A percentile compares a stretch with the other conserved stretches of the same genome.
These are phyloP conservation scores for Prunus mira DNA, from an alignment of 306 rosid genomes.

Conservation along the genomic window DNA sequence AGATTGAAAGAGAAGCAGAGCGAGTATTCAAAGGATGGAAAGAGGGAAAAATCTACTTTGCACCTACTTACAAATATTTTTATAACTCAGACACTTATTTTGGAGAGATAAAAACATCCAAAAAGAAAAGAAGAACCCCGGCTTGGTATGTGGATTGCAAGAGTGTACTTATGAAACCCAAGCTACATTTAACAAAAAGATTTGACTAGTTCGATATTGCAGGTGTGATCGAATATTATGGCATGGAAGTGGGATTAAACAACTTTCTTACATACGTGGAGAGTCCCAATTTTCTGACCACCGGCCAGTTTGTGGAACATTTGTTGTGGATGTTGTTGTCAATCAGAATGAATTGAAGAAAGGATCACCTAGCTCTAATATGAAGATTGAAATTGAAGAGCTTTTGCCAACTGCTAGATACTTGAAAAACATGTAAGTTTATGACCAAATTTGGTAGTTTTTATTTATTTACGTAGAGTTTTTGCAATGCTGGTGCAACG, in stretches of 20 bases:
- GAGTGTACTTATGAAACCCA: not conserved
- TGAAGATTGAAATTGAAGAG: slow-evolving; percentile 51
- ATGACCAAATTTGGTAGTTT: not conserved
- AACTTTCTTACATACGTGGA: slow-evolving; percentile 60
- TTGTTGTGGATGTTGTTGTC: slow-evolving; percentile 58
- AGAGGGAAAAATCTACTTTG: slow-evolving; percentile 87
- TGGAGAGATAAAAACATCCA: slow-evolving; percentile 64
- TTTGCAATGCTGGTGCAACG: too few relatives aligned
- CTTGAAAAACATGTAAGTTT: slow-evolving; percentile 20
- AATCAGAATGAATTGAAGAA: slow-evolving; percentile 40
- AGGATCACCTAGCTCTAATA: slow-evolving; percentile 35
- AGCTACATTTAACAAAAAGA: not conserved
- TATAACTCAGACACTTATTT: slow-evolving; percentile 79
- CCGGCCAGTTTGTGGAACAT: slow-evolving; percentile 78
- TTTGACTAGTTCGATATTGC: slow-evolving; percentile 29
- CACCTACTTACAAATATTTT: slow-evolving; percentile 94
- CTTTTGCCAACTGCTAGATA: slow-evolving; percentile 42
- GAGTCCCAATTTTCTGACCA: slow-evolving; percentile 85
- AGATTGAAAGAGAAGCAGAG: slow-evolving; percentile 89
- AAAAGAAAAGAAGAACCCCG: slow-evolving; percentile 88
- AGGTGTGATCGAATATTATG: slow-evolving; percentile 98
- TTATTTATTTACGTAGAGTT: not conserved
- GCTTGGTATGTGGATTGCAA: slow-evolving; percentile 67
- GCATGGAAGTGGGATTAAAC: slow-evolving; percentile 78
- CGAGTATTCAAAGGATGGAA: slow-evolving; percentile 85